Percentiles rank a stretch among this genome's conserved stretches.
phyloP scores from a whole-genome alignment of 768 basidiomycete species.

The Multifurca ochricompacta region DNA sequence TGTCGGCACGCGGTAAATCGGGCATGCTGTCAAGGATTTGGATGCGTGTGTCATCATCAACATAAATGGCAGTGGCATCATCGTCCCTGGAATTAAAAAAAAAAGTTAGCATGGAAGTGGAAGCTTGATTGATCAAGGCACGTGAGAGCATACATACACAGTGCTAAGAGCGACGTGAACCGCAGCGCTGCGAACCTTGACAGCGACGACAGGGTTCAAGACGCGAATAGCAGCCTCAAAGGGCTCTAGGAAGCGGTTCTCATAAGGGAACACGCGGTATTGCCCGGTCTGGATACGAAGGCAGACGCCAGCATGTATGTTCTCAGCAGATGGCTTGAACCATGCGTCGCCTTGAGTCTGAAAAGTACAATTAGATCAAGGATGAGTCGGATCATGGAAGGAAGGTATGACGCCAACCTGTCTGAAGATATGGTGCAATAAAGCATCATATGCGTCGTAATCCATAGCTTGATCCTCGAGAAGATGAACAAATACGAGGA shows the following conservation, averaged over 20 bases:
- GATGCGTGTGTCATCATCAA: slow-evolving; percentile 77
- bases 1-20: slow-evolving; percentile 68
- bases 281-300: slow-evolving; percentile 58
- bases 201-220: slow-evolving; percentile 79
- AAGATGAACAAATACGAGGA: neutral
- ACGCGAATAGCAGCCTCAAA: slow-evolving; percentile 72
- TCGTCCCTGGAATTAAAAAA: slow-evolving; percentile 51
- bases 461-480: slow-evolving; percentile 39
- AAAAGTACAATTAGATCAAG: slow-evolving; percentile 20
- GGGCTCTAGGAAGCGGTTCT: slow-evolving; percentile 69
- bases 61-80: slow-evolving; percentile 52
- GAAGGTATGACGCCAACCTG: slow-evolving; percentile 36
- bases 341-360: slow-evolving; percentile 79
- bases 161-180: slow-evolving; percentile 70
- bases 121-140: neutral
- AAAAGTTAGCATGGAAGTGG: neutral
- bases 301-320: slow-evolving; percentile 72
- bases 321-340: slow-evolving; percentile 83
- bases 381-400: neutral
- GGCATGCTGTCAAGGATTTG: slow-evolving; percentile 71
- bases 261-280: slow-evolving; percentile 80
- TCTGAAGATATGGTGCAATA: slow-evolving; percentile 73
- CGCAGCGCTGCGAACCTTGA: slow-evolving; percentile 72
- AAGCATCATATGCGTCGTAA: slow-evolving; percentile 74
- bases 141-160: slow-evolving; percentile 45